Base-by-base conservation (phyloP, 2,329 filamentous ascomycete genomes). In the Triangularia setosa region DNA sequence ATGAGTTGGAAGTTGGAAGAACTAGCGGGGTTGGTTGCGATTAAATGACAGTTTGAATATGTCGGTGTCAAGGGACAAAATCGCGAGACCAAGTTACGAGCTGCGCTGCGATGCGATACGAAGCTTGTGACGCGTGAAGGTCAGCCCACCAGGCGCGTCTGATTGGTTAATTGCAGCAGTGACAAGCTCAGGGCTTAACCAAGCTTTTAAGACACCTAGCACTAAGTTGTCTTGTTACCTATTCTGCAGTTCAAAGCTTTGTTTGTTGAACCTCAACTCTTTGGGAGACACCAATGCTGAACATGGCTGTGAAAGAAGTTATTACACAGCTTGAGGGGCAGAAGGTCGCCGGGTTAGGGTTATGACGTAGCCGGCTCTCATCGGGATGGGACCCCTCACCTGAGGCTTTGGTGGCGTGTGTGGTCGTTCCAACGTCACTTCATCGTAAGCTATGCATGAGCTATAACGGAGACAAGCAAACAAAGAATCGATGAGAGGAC, bases 91-190 rank as follows among this genome's bases (percentile, higher is more conserved):
- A n/a, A n/a, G n/a, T n/a, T 28, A 40, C 54, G 57, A 58, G 64
- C 60, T 60, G 60, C 33, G 40, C 54, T 40, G 67, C 63, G 53
- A 65, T 60, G 58, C 21, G 57, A 59, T 30, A 54, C 30, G 27
- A 58, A 67, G 64, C 64, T 64, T 60, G 57, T 64, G 62, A 64
- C 60, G 62, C 64, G 64, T 44, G 40, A 52, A 61, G 44, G 40
- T 60, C 59, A 58, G 58, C 48, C 62, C 44, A 60, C 58, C 40
- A 11, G 59, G 63, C 68, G 68, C 65, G 66, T 69, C 62, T 67
- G 63, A 69, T 69, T 69, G 68, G 68, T 57, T 62, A 63, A 57
- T 62, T 30, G 56, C 27, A 58, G 54, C 27, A 28, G 25, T 30
- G 25, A 18, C 54, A 28, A 28, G 21, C 53, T 55, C 53, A 27